phyloP scores from a whole-genome alignment of 2,329 filamentous ascomycete species.

The Aspergillus floridensis region DNA sequence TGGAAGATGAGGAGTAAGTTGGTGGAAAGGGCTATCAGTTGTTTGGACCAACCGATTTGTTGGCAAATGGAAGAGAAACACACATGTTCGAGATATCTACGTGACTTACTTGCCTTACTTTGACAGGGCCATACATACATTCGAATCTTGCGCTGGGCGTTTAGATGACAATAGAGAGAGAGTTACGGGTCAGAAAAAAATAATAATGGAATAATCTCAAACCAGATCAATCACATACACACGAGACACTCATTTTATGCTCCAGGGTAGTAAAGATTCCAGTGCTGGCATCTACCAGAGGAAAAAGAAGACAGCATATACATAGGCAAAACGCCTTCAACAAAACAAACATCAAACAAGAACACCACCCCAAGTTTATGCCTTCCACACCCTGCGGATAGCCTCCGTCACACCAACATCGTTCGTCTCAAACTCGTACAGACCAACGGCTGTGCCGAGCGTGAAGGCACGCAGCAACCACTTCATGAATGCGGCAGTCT shows the following conservation, averaged over 20 bases:
- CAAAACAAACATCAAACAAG: conserved; percentile 24
- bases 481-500: conserved; percentile 62
- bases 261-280: conserved; percentile 16
- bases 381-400: conserved; percentile 84
- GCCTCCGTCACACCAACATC: conserved; percentile 92
- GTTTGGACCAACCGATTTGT: not conserved
- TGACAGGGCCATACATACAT: not conserved
- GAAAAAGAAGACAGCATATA: conserved; percentile 31
- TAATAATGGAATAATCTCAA: conserved; percentile 3
- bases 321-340: conserved; percentile 32
- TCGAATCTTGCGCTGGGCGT: conserved; percentile 13
- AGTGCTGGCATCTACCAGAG: conserved; percentile 14
- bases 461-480: conserved; percentile 81
- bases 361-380: conserved; percentile 44
- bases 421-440: conserved; percentile 99
- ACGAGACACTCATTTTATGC: conserved; percentile 21
- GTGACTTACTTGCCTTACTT: not conserved
- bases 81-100: conserved; percentile 4
- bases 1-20: conserved; percentile 34
- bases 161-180: conserved; percentile 5
- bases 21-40: conserved; percentile 8
- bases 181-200: not conserved
- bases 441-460: conserved; percentile 74
- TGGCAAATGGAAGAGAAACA: not conserved
- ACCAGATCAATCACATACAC: conserved; percentile 10